phyloP scores from a whole-genome alignment of 2,329 filamentous ascomycete genomes.

The Trichoderma afroharzianum region DNA sequence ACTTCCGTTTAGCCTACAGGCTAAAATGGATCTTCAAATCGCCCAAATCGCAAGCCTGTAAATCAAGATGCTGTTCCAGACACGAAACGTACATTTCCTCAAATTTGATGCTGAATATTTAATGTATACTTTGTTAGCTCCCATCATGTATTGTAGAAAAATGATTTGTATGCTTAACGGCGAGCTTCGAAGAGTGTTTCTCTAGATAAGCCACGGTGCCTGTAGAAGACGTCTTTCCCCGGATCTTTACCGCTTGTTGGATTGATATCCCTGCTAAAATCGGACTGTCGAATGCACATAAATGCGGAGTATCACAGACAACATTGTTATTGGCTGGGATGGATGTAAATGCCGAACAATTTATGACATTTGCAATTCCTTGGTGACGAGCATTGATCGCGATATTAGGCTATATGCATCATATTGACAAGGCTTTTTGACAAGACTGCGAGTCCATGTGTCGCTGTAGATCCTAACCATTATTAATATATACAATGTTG shows the following conservation, averaged over 20 bases:
- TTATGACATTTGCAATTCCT: not conserved
- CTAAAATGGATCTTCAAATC: not conserved
- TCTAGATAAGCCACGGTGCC: not conserved
- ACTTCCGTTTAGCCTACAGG: not conserved
- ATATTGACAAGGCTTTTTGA: not conserved
- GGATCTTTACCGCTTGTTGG: not conserved
- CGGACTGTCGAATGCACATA: no score
- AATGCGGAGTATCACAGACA: not conserved
- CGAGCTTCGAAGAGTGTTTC: rapidly evolving
- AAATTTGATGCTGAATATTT: not conserved
- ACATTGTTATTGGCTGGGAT: not conserved
- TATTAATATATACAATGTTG: not conserved
- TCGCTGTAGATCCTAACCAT: not conserved
- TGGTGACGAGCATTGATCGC: not conserved
- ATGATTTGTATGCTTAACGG: not conserved
- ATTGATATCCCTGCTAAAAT: not conserved
- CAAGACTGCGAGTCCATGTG: not conserved
- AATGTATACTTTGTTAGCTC: not conserved
- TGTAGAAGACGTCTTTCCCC: not conserved
- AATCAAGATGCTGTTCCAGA: not conserved
- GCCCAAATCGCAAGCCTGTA: not conserved
- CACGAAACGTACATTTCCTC: no score
- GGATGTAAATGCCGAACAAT: not conserved
- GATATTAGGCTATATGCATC: constrained; percentile 3
- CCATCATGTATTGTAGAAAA: not conserved